These are phyloP conservation scores for Hypoxylon perforatum DNA, from an alignment of 495 filamentous ascomycete genomes.

Conservation along the genomic window DNA sequence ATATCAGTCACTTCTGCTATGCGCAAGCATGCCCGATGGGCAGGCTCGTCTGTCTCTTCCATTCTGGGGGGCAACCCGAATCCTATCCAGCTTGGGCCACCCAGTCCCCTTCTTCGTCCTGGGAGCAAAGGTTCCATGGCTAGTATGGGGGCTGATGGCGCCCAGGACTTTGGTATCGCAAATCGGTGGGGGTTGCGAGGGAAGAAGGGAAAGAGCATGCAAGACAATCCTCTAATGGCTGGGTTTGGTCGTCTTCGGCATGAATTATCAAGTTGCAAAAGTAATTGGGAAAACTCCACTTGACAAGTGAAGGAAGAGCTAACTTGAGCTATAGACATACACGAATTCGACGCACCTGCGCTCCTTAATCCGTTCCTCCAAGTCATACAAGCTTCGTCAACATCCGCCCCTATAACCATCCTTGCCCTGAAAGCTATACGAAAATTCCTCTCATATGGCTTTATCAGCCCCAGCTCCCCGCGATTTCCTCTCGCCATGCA, in stretches of 20 bases:
- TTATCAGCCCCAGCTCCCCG: slow-evolving; percentile 84
- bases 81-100: slow-evolving; percentile 59
- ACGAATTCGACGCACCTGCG: slow-evolving; percentile 86
- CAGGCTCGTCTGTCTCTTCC: slow-evolving; percentile 94
- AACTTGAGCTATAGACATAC: slow-evolving; percentile 71
- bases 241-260: slow-evolving; percentile 90
- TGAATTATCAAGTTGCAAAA: slow-evolving; percentile 90
- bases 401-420: slow-evolving; percentile 94
- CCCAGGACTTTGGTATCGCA: slow-evolving; percentile 56
- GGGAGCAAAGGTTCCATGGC: slow-evolving; percentile 45
- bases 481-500: slow-evolving; percentile 93
- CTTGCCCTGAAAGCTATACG: slow-evolving; percentile 94
- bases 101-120: slow-evolving; percentile 49
- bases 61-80: slow-evolving; percentile 86
- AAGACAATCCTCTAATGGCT: slow-evolving; percentile 96
- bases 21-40: slow-evolving; percentile 97
- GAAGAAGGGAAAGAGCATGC: slow-evolving; percentile 97
- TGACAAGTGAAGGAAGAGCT: slow-evolving; percentile 14
- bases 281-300: slow-evolving; percentile 51
- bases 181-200: slow-evolving; percentile 90
- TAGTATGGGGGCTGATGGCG: slow-evolving; percentile 40
- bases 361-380: slow-evolving; percentile 96
- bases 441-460: slow-evolving; percentile 95
- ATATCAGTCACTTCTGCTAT: slow-evolving; percentile 98
- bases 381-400: slow-evolving; percentile 95